Base-by-base conservation (phyloP, 2,329 filamentous ascomycete genomes). In the Raffaelea albimanens region DNA sequence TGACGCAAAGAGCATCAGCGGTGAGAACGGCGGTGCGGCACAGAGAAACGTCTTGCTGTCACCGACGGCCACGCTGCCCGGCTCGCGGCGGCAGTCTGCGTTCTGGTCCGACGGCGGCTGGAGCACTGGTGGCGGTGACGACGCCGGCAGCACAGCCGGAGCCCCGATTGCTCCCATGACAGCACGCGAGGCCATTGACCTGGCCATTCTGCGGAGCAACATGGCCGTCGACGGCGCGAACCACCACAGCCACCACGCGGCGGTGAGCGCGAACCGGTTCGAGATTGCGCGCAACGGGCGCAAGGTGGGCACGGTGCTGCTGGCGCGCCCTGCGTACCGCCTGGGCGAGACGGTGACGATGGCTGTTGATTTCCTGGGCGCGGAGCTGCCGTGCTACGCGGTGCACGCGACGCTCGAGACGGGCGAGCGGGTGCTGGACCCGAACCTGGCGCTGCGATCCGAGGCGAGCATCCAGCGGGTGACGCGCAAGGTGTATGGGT, bases 241-340 rank as follows among this genome's bases (percentile, higher is more conserved):
- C 40, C 23, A 40, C 18, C 22, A 43, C 34, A 20, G 29, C n/a
- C 1, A 16, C 19, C 2, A 40, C 76, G 79, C n/a, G n/a, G 81
- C 83, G 33, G 83, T 88, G 57, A 90, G 86, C 59, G 79, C 84
- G n/a, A 96, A 95, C 58, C 82, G 89, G 36, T 98, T 97, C 62
- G 90, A 95, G 61, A 97, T 98, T 61, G 84, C 91, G 13, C 85
- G 91, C 14, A 90, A 89, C 58, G 90, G 90, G n/a, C 82, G 83
- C 48, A 83, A 83, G n/a, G 90, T 98, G 13, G 91, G 87, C 3
- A 87, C 94, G 5, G 80, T 98, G 47, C 89, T 90, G 66, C 76
- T 98, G 29, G 85, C 90, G 5, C 82, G 93, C 10, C 88, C 93
- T 0, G 82, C 90, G 1, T 96, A 94, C 67, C 78, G 90, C 40